Conservation (phyloP, 345 rosid genomes). For the Punica granatum region DNA sequence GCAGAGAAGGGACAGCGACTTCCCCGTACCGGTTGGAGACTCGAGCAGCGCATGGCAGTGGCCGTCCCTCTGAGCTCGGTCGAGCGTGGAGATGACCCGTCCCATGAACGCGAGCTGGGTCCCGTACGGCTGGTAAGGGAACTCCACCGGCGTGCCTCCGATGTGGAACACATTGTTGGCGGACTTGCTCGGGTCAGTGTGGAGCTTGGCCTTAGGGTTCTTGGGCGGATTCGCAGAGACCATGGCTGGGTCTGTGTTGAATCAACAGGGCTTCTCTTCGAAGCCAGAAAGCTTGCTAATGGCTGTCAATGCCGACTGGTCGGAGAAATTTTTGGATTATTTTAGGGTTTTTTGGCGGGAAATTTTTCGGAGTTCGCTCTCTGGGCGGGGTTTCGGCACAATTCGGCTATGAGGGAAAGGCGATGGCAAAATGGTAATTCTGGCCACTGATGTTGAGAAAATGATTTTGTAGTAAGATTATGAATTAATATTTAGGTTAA, state of each 20-base stretch:
- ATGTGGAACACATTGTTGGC: constrained; percentile 40
- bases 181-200: constrained; percentile 15
- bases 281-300: background rate
- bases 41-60: constrained; percentile 87
- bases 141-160: constrained; percentile 74
- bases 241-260: constrained; percentile 20
- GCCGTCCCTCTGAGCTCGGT: constrained; percentile 82
- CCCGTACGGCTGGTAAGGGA: constrained; percentile 94
- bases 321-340: background rate
- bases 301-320: background rate
- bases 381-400: background rate
- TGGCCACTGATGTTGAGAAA: too few relatives aligned
- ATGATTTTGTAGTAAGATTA: background rate
- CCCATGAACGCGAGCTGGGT: constrained; percentile 95
- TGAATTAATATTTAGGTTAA: background rate
- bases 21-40: constrained; percentile 96
- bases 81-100: constrained; percentile 81
- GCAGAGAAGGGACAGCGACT: constrained; percentile 94
- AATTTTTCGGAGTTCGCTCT: background rate
- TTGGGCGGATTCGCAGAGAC: constrained; percentile 17
- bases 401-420: background rate
- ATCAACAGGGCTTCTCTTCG: background rate
- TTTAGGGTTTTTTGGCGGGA: constrained; percentile 4
- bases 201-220: constrained; percentile 3
- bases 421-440: background rate